phyloP scores from a whole-genome alignment of 306 rosid genomes.

The Corylus avellana region DNA sequence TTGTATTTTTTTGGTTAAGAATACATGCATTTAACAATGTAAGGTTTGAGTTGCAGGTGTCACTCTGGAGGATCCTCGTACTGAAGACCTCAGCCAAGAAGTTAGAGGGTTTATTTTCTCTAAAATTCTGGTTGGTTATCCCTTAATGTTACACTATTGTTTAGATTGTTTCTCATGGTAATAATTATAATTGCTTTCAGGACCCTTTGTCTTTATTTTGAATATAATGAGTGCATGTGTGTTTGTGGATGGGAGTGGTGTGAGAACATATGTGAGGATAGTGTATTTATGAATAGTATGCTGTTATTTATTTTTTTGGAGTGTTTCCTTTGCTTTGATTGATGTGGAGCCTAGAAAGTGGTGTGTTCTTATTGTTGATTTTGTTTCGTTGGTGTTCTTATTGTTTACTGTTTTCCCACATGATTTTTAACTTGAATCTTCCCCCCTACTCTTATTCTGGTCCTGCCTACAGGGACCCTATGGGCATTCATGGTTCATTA shows the following conservation, averaged over 20 bases:
- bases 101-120: slow-evolving; percentile 97
- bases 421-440: no score
- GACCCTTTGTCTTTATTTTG: neutral
- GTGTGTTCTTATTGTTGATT: neutral
- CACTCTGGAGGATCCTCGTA: slow-evolving; percentile 91
- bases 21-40: slow-evolving; percentile 6
- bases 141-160: slow-evolving; percentile 21
- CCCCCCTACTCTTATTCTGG: no score
- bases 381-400: neutral
- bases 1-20: neutral
- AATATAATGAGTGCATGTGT: neutral
- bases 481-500: no score
- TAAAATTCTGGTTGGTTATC: slow-evolving; percentile 81
- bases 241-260: neutral
- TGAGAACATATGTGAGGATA: neutral
- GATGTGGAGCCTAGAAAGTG: neutral
- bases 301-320: neutral
- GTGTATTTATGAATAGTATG: neutral
- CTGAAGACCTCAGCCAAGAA: slow-evolving; percentile 98
- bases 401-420: neutral
- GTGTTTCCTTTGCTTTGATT: neutral
- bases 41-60: slow-evolving; percentile 60
- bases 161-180: slow-evolving; percentile 3
- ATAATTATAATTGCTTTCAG: neutral
- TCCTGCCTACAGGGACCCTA: no score